Conservation (phyloP, 1,139 yeast species). For the Protomyces gravidus region DNA sequence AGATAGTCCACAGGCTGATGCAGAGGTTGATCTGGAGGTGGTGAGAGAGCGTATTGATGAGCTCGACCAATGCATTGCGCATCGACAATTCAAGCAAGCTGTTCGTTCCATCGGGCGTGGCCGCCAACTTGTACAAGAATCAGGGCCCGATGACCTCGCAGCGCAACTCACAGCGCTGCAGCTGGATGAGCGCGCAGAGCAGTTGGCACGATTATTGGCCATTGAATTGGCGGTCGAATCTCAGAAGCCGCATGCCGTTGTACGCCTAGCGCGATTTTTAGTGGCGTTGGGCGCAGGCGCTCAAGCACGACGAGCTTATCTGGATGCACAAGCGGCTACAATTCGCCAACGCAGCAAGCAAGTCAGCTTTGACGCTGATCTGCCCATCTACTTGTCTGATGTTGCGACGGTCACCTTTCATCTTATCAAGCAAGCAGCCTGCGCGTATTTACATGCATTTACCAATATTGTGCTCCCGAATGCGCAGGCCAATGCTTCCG, state of each 20-base stretch:
- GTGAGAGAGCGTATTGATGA: slow-evolving; percentile 57
- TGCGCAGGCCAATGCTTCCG: too few relatives aligned
- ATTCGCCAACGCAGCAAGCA: slow-evolving; percentile 41
- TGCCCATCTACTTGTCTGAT: slow-evolving; percentile 54
- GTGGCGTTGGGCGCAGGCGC: slow-evolving; percentile 46
- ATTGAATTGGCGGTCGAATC: slow-evolving; percentile 41
- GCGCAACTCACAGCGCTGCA: slow-evolving; percentile 31
- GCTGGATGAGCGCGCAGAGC: slow-evolving; percentile 38
- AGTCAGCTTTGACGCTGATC: slow-evolving; percentile 54
- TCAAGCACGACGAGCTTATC: slow-evolving; percentile 49
- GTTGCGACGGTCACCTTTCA: slow-evolving; percentile 59
- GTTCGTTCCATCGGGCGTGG: slow-evolving; percentile 49
- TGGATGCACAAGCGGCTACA: slow-evolving; percentile 48
- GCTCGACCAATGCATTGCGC: slow-evolving; percentile 62
- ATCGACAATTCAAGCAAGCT: slow-evolving; percentile 54
- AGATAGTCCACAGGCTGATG: slow-evolving; percentile 35
- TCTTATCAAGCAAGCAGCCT: slow-evolving; percentile 49
- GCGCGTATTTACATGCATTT: slow-evolving; percentile 36
- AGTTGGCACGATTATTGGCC: slow-evolving; percentile 38
- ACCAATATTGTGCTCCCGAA: not conserved
- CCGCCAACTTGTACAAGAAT: slow-evolving; percentile 39
- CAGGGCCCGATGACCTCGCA: slow-evolving; percentile 35
- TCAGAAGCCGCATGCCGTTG: slow-evolving; percentile 34
- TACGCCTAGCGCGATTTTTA: slow-evolving; percentile 44
- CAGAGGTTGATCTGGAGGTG: slow-evolving; percentile 37